Evolutionary conservation across 1,139 yeast species (phyloP), one percentile per base, ranked within the genome.

Genomic region (Yamadazyma dushanensis): DNA sequence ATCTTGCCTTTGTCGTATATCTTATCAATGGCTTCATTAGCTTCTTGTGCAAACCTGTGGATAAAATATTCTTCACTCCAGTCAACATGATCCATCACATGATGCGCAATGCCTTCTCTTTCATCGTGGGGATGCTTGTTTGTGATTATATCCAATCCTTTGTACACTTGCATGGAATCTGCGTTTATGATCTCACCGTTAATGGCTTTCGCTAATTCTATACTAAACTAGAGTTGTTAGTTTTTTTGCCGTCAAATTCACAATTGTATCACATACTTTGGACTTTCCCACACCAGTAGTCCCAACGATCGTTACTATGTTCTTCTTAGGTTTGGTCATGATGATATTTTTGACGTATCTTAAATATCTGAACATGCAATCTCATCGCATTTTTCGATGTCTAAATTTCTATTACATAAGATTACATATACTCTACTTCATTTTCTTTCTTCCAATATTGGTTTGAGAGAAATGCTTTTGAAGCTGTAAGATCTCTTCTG

Each of bases 211-310:
- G 97, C 97, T 11, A 92, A 59, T 42, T 89, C 95, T 5, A 89
- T 81, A 37, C 85, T 76, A 43, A 83, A 74, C 75, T 76, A 35
- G 6, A 10, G 31, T 5, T 5, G 44, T 35, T 41, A 29, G 37
- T 29, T 13, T 8, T 13, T 23, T 13, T 25, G 16, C 18, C n/a
- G 26, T 17, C 17, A 15, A 7, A 13, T 10, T n/a, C 7, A 16
- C 17, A 4, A 16, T 21, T 18, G 16, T 18, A 5, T 19, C n/a
- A 50, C 78, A 56, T 51, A 80, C 73, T 51, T 89, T 87, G 1
- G 97, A 90, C 55, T 92, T 92, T 0, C 98, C 98, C n/a, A 89
- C 97, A 1, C 98, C 98, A 0, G 98, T 92, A 25, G 97, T 90
- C 0, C 98, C 98, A 6, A 87, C 86, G n/a, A 87, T 78, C 19